Evolutionary conservation across 208 protist species (phyloP), one percentile per base, ranked within the genome.

Genomic region (Acanthamoeba triangularis): DNA sequence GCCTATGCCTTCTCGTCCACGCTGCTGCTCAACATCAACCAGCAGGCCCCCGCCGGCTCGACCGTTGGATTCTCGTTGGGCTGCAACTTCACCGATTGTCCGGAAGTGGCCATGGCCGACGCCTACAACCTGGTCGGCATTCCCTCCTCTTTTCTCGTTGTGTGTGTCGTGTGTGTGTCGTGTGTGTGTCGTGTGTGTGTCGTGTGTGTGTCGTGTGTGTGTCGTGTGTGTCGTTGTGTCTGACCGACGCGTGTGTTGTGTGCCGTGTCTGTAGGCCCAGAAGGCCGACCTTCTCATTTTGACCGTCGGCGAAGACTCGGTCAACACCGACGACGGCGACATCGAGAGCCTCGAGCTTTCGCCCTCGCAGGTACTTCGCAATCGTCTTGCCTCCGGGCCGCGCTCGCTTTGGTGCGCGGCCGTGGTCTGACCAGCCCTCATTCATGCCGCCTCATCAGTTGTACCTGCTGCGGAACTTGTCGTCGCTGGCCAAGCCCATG

Each of bases 401-500:
- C 25, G n/a, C 14, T 78, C 30, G 14, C 14, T 37, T 28, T 20
- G n/a, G 69, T 14, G 16, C 11, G n/a, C 11, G 69, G 14, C 14
- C 1, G 1, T 78, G 33, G n/a, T 41, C 30, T 78, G 16, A 78
- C 69, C n/a, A 6, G 20, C n/a, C n/a, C 14, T n/a, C n/a, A n/a
- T n/a, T n/a, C n/a, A n/a, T n/a, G 49, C 7, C 11, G 49, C 49
- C 49, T 54, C 3, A 54, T 54, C 33, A 82, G 72, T 4, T 35
- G 11, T 85, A 85, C 11, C 30, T 85, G 41, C 35, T 85, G 44
- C 35, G 44, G 18, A 85, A 85, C 44, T 25, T 85, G 76, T 59
- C 44, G 23, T 85, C 76, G 76, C 76, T 85, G 37, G 76, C 44
- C 41, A 92, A 92, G 85, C 85, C 85, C 54, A 37, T 92, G 37